Conservation (phyloP, 805 yeast genomes). For the Soucietia sequanensis region DNA sequence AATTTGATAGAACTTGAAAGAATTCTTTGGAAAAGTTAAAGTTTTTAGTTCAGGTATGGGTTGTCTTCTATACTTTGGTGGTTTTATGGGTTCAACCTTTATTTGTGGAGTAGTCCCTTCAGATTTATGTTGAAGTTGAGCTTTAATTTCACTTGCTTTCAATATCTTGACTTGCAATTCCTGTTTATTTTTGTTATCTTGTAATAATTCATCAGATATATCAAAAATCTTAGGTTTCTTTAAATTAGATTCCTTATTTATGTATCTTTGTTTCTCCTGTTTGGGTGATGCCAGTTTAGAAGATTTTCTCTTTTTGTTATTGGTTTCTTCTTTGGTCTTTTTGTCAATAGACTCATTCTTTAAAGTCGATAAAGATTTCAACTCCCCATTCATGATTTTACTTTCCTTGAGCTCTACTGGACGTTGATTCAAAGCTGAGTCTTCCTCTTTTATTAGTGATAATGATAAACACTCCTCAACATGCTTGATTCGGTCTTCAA, state of each 20-base stretch:
- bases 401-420: too few species aligned
- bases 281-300: too few species aligned
- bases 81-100: conserved; percentile 5
- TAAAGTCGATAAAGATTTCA: conserved; percentile 13
- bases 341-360: conserved; percentile 14
- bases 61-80: conserved; percentile 19
- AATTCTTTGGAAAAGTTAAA: conserved; percentile 36
- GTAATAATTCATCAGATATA: not conserved
- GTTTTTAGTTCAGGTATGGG: conserved; percentile 57
- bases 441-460: not conserved
- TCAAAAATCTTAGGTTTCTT: conserved; percentile 6
- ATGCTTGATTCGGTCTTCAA: conserved; percentile 49
- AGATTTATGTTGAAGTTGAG: too few species aligned
- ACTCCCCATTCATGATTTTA: too few species aligned
- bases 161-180: too few species aligned
- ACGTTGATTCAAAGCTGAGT: too few species aligned
- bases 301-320: conserved; percentile 2
- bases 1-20: conserved; percentile 33
- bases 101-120: too few species aligned
- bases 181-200: too few species aligned
- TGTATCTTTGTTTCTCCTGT: conserved; percentile 13
- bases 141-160: conserved; percentile 1
- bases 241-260: conserved; percentile 9
- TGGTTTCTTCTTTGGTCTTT: conserved; percentile 15
- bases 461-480: conserved; percentile 50